Conservation (phyloP, 2,329 filamentous ascomycete species). For the Botrytis pseudocinerea region DNA sequence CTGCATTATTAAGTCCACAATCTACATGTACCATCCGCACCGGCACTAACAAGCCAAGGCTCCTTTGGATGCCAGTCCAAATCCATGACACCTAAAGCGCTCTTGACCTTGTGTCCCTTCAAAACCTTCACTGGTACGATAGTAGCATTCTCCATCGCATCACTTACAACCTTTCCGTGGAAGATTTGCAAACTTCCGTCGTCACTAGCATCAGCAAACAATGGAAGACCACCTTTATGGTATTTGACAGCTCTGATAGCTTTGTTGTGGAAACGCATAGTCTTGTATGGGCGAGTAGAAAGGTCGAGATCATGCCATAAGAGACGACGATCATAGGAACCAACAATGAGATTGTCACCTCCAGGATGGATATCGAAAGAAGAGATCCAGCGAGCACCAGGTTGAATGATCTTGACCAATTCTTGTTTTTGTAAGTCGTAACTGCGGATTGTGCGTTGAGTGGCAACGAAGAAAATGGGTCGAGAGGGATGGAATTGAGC, state of each 20-base stretch:
- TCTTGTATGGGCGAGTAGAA: conserved; percentile 89
- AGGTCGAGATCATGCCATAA: conserved; percentile 98
- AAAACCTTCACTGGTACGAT: conserved; percentile 96
- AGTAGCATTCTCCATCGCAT: conserved; percentile 93
- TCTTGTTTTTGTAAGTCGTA: conserved; percentile 93
- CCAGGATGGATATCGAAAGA: conserved; percentile 90
- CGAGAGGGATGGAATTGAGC: conserved; percentile 93
- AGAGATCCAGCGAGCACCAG: conserved; percentile 92
- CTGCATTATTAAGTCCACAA: conserved; percentile 70
- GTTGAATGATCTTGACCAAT: conserved; percentile 88
- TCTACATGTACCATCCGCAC: conserved; percentile 88
- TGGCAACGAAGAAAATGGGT: conserved; percentile 93
- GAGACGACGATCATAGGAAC: conserved; percentile 89
- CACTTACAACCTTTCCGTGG: conserved; percentile 92
- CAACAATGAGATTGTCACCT: conserved; percentile 91
- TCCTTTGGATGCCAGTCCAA: conserved; percentile 94
- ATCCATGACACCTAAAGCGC: conserved; percentile 86
- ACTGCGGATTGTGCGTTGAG: conserved; percentile 86
- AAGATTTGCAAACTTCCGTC: conserved; percentile 95
- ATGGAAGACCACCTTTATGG: conserved; percentile 74
- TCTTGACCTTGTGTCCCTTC: conserved; percentile 82
- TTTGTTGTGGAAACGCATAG: conserved; percentile 88
- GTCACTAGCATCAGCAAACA: conserved; percentile 94
- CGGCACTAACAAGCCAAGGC: conserved; percentile 92
- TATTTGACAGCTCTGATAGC: conserved; percentile 88